These are phyloP conservation scores for Volvox reticuliferus DNA, from an alignment of 139 green algal genomes.

Conservation along the genomic window DNA sequence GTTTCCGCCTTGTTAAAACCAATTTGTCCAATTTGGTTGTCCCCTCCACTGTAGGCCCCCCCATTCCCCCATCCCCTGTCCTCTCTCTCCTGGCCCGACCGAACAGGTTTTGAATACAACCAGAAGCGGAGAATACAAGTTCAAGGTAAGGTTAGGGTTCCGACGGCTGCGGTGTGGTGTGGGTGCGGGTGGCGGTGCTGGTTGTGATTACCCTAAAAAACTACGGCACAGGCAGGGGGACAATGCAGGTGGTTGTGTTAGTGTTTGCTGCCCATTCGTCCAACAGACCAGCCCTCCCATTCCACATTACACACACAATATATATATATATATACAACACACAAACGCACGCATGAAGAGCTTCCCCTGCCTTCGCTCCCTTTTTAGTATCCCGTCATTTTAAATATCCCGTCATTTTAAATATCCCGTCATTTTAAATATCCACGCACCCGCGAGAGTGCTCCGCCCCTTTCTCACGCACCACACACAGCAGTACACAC, in stretches of 20 bases:
- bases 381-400: not conserved
- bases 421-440: not conserved
- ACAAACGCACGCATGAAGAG: too few species aligned
- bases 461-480: not conserved
- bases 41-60: too few species aligned
- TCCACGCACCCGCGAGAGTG: not conserved
- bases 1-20: too few species aligned
- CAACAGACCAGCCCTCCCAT: too few species aligned
- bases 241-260: not conserved
- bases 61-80: not conserved
- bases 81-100: not conserved
- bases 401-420: not conserved
- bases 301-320: too few species aligned
- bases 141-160: slow-evolving; percentile 14
- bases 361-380: not conserved
- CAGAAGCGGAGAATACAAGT: slow-evolving; percentile 35
- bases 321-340: too few species aligned
- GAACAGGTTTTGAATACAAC: not conserved
- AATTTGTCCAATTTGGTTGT: too few species aligned
- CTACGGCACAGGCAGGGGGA: too few species aligned
- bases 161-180: not conserved
- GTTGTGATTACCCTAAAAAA: not conserved
- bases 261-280: not conserved
- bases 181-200: not conserved
- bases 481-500: not conserved